Evolutionary conservation across 2,329 filamentous ascomycete species (phyloP).

Genomic region (Colletotrichum theobromicola): DNA sequence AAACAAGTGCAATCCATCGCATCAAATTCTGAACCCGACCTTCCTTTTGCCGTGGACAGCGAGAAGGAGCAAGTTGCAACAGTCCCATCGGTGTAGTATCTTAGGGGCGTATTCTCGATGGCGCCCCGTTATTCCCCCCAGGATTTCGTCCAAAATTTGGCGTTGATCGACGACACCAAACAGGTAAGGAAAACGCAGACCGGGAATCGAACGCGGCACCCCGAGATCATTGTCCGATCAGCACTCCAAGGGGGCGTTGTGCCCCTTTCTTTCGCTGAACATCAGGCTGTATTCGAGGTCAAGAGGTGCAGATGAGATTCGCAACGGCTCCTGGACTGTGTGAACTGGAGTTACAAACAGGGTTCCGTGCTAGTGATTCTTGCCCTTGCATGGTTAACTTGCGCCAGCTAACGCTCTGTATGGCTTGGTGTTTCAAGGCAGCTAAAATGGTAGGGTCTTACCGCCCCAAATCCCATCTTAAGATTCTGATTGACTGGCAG

Average conservation of each 20-base stretch:
- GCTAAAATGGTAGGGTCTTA: not conserved
- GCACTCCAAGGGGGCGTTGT: not conserved
- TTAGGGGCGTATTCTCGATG: not conserved
- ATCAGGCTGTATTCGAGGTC: not conserved
- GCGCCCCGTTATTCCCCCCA: not conserved
- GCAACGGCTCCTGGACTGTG: not conserved
- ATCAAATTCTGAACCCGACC: not conserved
- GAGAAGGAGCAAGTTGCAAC: not conserved
- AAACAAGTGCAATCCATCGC: not conserved
- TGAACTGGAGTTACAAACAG: not conserved
- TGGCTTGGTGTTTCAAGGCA: constrained; percentile 10
- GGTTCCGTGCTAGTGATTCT: not conserved
- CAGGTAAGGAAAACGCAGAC: not conserved
- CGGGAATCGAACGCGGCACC: not conserved
- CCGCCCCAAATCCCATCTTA: not conserved
- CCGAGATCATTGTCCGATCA: not conserved
- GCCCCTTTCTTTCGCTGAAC: not conserved
- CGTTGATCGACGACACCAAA: not conserved
- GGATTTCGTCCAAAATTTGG: not conserved
- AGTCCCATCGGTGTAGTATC: not conserved
- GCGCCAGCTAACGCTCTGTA: not conserved
- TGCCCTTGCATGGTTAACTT: constrained; percentile 6
- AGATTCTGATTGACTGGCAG: not conserved
- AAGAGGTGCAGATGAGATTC: not conserved
- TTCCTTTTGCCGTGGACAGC: not conserved